Evolutionary conservation across 108 stramenopile species (phyloP).

Genomic region (Cyclotella choctawhatcheeana): DNA sequence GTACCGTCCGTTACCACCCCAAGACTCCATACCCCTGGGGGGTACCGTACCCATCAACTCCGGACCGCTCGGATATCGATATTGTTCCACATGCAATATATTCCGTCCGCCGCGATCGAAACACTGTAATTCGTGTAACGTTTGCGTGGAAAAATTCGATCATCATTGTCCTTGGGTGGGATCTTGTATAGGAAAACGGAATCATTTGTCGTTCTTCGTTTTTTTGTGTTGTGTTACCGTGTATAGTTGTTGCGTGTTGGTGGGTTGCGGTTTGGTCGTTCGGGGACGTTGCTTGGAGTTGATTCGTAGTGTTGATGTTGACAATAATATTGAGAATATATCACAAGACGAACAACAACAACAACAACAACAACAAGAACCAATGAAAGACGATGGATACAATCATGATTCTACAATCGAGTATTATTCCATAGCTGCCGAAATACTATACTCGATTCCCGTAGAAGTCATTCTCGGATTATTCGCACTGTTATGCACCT

Average conservation of each 20-base stretch:
- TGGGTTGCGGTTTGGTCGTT: slow-evolving; percentile 46
- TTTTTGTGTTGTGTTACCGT: slow-evolving; percentile 77
- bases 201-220: slow-evolving; percentile 85
- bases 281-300: slow-evolving; percentile 13
- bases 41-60: slow-evolving; percentile 58
- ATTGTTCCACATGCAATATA: slow-evolving; percentile 89
- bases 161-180: slow-evolving; percentile 94
- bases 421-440: slow-evolving; percentile 39
- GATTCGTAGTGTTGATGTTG: background rate
- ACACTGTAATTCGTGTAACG: slow-evolving; percentile 95
- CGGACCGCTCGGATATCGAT: slow-evolving; percentile 83
- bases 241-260: slow-evolving; percentile 49
- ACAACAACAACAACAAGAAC: background rate
- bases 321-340: background rate
- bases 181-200: slow-evolving; percentile 94
- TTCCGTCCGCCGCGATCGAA: slow-evolving; percentile 90
- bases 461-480: slow-evolving; percentile 62
- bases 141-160: slow-evolving; percentile 93
- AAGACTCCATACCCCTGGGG: slow-evolving; percentile 44
- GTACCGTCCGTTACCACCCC: slow-evolving; percentile 64
- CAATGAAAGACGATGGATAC: background rate
- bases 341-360: background rate
- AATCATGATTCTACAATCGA: slow-evolving; percentile 5
- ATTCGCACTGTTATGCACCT: slow-evolving; percentile 76
- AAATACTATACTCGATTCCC: slow-evolving; percentile 57